Evolutionary conservation across 2,329 filamentous ascomycete species (phyloP).

Genomic region (Pestalotiopsis sp.): DNA sequence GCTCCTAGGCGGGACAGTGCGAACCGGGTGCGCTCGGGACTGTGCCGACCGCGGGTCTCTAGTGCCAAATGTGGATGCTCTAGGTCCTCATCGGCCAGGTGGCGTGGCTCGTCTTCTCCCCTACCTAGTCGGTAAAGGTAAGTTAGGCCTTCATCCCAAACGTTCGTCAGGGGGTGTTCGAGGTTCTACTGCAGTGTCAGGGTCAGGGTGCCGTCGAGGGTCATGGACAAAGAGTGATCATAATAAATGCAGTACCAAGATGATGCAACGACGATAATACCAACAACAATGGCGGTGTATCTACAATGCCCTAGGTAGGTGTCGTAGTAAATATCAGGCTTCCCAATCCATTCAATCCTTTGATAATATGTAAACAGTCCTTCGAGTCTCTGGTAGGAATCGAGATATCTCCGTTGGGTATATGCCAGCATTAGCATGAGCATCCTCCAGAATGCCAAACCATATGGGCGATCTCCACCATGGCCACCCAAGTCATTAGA

Average conservation of each 20-base stretch:
- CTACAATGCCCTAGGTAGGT: not conserved
- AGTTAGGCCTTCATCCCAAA: not conserved
- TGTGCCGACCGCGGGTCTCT: not conserved
- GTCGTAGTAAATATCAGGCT: not conserved
- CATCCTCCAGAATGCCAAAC: not conserved
- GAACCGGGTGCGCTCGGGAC: not conserved
- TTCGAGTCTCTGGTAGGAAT: not conserved
- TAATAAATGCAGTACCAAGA: not conserved
- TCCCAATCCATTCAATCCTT: not conserved
- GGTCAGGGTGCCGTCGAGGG: not conserved
- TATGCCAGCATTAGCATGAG: not conserved
- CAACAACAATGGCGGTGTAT: not conserved
- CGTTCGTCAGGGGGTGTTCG: not conserved
- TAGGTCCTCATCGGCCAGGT: not conserved
- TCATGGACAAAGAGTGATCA: not conserved
- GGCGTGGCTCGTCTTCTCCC: not conserved
- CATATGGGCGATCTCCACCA: not conserved
- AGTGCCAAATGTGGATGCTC: not conserved
- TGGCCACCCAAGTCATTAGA: not conserved
- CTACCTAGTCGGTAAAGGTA: not conserved
- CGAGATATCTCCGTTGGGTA: not conserved
- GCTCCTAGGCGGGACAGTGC: constrained; percentile 1
- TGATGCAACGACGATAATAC: not conserved
- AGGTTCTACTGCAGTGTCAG: not conserved
- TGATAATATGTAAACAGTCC: not conserved